Evolutionary conservation across 169 alveolate genomes (phyloP).

Genomic region (Eimeria maxima): DNA sequence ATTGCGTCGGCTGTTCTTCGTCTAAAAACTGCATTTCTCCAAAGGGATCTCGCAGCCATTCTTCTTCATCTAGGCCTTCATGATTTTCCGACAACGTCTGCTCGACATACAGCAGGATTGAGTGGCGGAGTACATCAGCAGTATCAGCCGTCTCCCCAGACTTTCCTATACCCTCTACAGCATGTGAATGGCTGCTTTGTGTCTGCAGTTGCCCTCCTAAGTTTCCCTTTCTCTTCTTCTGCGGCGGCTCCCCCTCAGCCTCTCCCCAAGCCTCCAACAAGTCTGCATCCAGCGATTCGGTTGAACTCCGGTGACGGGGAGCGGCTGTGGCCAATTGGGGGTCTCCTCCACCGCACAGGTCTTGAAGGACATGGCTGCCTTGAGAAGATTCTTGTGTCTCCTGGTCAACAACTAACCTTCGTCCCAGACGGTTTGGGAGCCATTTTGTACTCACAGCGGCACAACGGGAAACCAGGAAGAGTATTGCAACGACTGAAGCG

Average conservation of each 20-base stretch:
- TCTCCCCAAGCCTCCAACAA: background rate
- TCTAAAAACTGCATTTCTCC: background rate
- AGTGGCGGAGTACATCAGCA: background rate
- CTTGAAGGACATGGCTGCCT: background rate
- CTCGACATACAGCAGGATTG: conserved; percentile 9
- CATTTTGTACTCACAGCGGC: background rate
- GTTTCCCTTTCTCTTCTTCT: background rate
- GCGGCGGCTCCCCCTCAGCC: background rate
- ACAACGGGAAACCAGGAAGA: background rate
- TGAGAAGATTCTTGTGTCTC: background rate
- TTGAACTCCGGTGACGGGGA: background rate
- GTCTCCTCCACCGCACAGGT: background rate
- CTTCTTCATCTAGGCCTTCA: background rate
- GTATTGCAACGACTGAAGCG: background rate
- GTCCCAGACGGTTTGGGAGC: background rate
- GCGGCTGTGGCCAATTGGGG: background rate
- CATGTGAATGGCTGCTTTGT: background rate
- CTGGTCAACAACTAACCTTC: background rate
- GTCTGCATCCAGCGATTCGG: background rate
- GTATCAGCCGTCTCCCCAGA: background rate
- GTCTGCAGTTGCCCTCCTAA: background rate
- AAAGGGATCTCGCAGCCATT: background rate
- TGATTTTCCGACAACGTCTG: background rate
- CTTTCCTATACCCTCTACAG: background rate
- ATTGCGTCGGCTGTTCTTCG: background rate